Evolutionary conservation across 495 filamentous ascomycete species (phyloP), one percentile per base, ranked within the genome.

Genomic region (Echria macrotheca): DNA sequence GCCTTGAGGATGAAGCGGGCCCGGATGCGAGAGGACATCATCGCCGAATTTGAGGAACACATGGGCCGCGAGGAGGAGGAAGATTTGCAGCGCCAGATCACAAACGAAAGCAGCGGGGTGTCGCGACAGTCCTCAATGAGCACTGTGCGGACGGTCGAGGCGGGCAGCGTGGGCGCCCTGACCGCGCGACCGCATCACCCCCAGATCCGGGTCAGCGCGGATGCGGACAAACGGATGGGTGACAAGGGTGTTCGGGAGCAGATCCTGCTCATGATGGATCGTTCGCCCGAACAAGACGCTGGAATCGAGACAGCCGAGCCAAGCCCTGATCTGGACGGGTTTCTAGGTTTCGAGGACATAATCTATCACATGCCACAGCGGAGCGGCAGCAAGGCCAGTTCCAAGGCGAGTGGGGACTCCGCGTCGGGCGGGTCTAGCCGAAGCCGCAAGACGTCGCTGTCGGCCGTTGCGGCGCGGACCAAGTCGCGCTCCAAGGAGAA

Each of bases 1-100:
- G 85, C 87, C 11, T 82, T 96, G 76, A 76, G 90, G 26, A 67
- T 79, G 55, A 89, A 89, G 59, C 75, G 86, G 35, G 85, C 87
- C 26, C 79, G 80, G 23, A 86, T 94, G 74, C 81, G 82, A 0
- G 81, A 87, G 46, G 81, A 83, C 46, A 77, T 84, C 41, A 82
- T 87, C 50, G 68, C 79, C 19, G 81, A 86, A 54, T 64, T 69
- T 15, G 68, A 72, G 25, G 70, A 67, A 32, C 61, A 68, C 5
- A 40, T 53, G 31, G 55, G 58, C 21, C 42, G 44, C 11, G 50
- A 52, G 29, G 37, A 54, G 24, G 40, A 54, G 0, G 44, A 53
- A 7, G 14, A 18, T 8, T 50, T 60, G 18, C 25, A 46, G 40
- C 61, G 61, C 0, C 49, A 50, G 26, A 22, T 28, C n/a, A 57